A percentile compares a stretch with the other conserved stretches of the same genome.
These are phyloP conservation scores for Schoenoplectus triqueter DNA, from an alignment of 202 grass and related monocot species.

Conservation along the genomic window DNA sequence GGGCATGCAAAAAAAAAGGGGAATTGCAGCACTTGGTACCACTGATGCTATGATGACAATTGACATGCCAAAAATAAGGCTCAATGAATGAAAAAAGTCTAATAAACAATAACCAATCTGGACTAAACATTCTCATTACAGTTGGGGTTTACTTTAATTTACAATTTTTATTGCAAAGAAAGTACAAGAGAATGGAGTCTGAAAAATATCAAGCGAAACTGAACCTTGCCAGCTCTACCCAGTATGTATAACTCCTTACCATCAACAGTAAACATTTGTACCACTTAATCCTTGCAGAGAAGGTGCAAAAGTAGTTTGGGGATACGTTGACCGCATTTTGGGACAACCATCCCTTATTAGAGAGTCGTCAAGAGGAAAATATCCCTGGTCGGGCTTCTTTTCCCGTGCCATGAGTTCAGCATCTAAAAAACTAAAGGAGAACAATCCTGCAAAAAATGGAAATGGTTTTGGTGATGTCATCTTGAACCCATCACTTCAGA, in stretches of 20 bases:
- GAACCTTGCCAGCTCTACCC: not conserved
- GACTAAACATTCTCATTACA: not conserved
- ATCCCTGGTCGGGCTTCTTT: constrained; percentile 81
- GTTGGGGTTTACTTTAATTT: not conserved
- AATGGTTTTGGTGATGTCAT: constrained; percentile 98
- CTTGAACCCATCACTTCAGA: constrained; percentile 92
- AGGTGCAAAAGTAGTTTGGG: constrained; percentile 96
- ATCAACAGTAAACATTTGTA: not conserved
- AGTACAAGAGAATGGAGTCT: not conserved
- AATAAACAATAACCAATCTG: not conserved
- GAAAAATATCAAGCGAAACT: constrained; percentile 1
- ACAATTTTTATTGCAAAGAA: not conserved
- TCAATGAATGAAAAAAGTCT: not conserved
- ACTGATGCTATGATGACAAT: not conserved
- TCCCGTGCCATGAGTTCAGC: constrained; percentile 63
- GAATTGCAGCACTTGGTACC: not conserved
- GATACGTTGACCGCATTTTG: constrained; percentile 96
- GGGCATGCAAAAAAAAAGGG: not conserved
- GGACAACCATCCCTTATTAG: constrained; percentile 97
- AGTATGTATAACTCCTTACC: constrained; percentile 2
- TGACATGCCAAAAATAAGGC: not conserved
- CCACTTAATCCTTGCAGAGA: constrained; percentile 60
- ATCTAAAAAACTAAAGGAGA: constrained; percentile 70
- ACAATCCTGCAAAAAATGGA: constrained; percentile 56
- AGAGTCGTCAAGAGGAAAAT: constrained; percentile 90